Percentiles rank a stretch among this genome's conserved stretches.
Conservation (phyloP, 2,329 filamentous ascomycete genomes). For the Cadophora gregata region DNA sequence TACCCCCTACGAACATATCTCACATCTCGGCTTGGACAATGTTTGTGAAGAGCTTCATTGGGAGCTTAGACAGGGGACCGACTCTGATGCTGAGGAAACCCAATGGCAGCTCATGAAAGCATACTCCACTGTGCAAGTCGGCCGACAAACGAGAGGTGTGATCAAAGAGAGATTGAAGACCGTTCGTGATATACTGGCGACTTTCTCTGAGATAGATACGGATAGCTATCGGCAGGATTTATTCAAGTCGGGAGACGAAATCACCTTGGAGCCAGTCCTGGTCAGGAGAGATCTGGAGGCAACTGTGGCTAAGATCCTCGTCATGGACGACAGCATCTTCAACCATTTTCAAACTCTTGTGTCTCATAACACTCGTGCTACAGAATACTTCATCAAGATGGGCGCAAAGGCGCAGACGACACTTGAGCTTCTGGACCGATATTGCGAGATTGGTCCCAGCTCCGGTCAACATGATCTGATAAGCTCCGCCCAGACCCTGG, state of each 20-base stretch:
- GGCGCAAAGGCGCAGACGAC: slow-evolving; percentile 31
- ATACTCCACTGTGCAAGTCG: slow-evolving; percentile 13
- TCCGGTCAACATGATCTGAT: slow-evolving; percentile 36
- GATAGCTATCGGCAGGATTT: slow-evolving; percentile 38
- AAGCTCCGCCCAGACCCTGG: slow-evolving; percentile 38
- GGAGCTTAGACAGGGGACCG: slow-evolving; percentile 37
- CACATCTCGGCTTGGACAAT: slow-evolving; percentile 34
- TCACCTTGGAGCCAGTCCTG: slow-evolving; percentile 30
- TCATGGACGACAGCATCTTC: slow-evolving; percentile 38
- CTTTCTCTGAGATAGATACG: slow-evolving; percentile 33
- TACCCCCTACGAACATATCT: slow-evolving; percentile 36
- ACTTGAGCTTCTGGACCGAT: slow-evolving; percentile 36
- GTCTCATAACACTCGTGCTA: slow-evolving; percentile 33
- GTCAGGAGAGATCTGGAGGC: slow-evolving; percentile 37
- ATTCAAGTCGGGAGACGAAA: slow-evolving; percentile 32
- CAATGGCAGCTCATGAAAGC: slow-evolving; percentile 39
- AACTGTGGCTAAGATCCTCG: slow-evolving; percentile 38
- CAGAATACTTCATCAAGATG: slow-evolving; percentile 39
- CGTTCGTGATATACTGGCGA: slow-evolving; percentile 42
- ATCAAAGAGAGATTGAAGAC: slow-evolving; percentile 29
- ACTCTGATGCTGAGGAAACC: slow-evolving; percentile 33
- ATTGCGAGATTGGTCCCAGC: slow-evolving; percentile 34
- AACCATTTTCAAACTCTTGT: slow-evolving; percentile 37
- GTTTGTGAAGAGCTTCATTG: slow-evolving; percentile 40
- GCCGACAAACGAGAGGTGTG: slow-evolving; percentile 30